phyloP scores from a whole-genome alignment of 306 rosid species.

The Prunus mume region DNA sequence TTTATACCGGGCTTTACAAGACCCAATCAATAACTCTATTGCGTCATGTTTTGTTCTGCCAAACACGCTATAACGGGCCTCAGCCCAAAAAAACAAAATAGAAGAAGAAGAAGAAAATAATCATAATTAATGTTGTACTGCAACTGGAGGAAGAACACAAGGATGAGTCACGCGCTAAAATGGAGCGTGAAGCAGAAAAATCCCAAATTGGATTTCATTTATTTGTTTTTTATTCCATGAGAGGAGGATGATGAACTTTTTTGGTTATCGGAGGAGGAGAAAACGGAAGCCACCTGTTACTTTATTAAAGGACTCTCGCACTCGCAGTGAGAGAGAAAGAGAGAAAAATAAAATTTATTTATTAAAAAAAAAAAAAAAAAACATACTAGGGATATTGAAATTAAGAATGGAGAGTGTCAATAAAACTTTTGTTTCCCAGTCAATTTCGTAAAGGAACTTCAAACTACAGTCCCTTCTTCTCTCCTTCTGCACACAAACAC shows the following conservation, averaged over 20 bases:
- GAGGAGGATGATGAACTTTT: neutral
- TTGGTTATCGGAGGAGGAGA: neutral
- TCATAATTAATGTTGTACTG: no score
- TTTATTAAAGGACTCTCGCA: neutral
- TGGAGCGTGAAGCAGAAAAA: no score
- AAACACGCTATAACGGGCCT: no score
- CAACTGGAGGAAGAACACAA: no score
- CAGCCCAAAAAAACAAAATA: no score
- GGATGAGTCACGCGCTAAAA: no score
- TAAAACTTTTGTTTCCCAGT: neutral
- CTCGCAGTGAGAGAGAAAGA: neutral
- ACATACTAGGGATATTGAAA: neutral
- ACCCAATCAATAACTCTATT: no score
- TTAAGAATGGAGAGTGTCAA: neutral
- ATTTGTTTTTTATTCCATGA: no score
- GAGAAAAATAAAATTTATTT: neutral
- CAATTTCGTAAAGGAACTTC: neutral
- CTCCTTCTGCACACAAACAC: neutral
- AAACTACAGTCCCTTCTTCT: neutral
- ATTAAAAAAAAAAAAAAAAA: neutral
- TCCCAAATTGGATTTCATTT: no score
- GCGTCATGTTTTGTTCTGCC: no score
- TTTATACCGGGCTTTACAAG: no score
- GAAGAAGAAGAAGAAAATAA: no score
- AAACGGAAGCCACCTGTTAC: neutral